Evolutionary conservation across 164 flowering plant species (phyloP).

Genomic region (Nymphaea colorata): DNA sequence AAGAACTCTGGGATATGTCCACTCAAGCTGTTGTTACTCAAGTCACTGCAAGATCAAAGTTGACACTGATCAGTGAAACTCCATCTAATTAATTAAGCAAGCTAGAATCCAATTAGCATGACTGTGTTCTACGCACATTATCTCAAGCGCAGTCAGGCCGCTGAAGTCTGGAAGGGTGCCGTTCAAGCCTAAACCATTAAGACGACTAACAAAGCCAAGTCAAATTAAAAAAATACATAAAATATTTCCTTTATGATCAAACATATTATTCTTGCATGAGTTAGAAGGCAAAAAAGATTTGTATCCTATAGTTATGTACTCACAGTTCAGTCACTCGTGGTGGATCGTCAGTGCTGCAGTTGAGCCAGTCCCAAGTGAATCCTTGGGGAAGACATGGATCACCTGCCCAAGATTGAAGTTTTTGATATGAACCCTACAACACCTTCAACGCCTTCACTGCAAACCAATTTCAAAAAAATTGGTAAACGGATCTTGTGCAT

Average conservation of each 20-base stretch:
- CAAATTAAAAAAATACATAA: too few species aligned
- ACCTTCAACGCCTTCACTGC: neutral
- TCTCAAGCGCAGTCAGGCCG: neutral
- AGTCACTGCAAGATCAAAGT: neutral
- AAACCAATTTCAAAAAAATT: neutral
- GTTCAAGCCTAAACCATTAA: neutral
- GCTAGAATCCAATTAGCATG: neutral
- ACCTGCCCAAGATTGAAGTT: neutral
- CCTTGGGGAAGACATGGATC: neutral
- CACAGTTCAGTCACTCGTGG: neutral
- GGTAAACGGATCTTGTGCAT: too few species aligned
- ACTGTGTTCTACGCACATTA: neutral
- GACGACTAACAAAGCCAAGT: neutral
- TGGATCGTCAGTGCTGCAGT: neutral
- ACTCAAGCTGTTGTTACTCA: neutral
- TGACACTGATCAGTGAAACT: neutral
- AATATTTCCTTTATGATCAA: neutral
- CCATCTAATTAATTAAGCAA: neutral
- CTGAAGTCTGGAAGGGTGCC: neutral
- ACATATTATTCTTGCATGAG: neutral
- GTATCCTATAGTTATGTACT: neutral
- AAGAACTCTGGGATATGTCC: neutral
- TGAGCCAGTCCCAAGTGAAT: neutral
- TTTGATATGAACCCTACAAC: neutral
- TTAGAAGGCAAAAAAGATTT: too few species aligned